Evolutionary conservation across 768 basidiomycete genomes (phyloP).

Genomic region (Nevesoporus exiguus): DNA sequence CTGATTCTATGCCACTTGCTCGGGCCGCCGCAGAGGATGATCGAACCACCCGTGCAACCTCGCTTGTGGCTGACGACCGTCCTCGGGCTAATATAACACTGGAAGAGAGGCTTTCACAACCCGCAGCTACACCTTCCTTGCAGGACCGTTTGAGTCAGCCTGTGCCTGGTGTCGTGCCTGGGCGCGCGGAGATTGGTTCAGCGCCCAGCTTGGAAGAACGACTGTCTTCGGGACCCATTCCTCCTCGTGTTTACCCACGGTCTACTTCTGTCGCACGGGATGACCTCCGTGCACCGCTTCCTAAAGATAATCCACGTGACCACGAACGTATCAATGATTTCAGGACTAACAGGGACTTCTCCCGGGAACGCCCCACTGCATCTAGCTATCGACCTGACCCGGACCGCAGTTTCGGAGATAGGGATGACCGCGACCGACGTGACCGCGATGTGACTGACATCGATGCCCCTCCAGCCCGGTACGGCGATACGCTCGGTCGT

Average conservation of each 20-base stretch:
- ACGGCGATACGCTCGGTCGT: constrained; percentile 32
- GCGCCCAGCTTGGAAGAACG: constrained; percentile 42
- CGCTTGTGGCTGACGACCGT: constrained; percentile 26
- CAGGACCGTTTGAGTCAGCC: constrained; percentile 40
- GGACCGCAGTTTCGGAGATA: constrained; percentile 34
- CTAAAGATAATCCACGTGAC: constrained; percentile 32
- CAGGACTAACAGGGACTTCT: constrained; percentile 31
- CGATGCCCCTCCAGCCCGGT: constrained; percentile 33
- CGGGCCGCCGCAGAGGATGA: constrained; percentile 27
- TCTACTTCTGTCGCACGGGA: constrained; percentile 33
- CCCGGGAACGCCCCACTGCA: constrained; percentile 31
- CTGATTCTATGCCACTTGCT: constrained; percentile 16
- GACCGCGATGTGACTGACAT: constrained; percentile 38
- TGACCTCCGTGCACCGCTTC: constrained; percentile 30
- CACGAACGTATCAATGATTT: constrained; percentile 23
- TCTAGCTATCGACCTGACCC: constrained; percentile 40
- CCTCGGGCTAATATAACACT: constrained; percentile 27
- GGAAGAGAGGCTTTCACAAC: constrained; percentile 41
- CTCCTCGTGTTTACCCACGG: constrained; percentile 22
- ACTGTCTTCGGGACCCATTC: constrained; percentile 33
- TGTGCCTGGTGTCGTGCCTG: constrained; percentile 6
- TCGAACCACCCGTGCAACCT: constrained; percentile 19
- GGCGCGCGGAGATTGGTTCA: constrained; percentile 24
- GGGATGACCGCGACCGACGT: constrained; percentile 33
- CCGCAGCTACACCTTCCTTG: constrained; percentile 31